These are phyloP conservation scores for Aureobasidium sp. DNA, from an alignment of 2,329 filamentous ascomycete species.

Conservation along the genomic window DNA sequence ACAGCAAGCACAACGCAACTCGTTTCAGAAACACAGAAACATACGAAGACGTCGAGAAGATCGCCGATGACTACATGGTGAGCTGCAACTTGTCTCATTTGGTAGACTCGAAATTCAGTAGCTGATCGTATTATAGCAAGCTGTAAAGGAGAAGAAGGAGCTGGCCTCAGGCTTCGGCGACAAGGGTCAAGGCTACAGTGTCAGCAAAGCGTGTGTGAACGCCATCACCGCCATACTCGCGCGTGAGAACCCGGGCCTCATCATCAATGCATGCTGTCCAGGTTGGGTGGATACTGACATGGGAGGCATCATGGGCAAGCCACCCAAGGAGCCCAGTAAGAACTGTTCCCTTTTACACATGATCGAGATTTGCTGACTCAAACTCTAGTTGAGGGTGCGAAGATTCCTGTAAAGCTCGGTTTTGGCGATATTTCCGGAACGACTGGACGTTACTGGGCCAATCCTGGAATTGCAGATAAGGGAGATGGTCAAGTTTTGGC, in stretches of 20 bases:
- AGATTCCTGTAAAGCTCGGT: constrained; percentile 27
- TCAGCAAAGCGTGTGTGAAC: constrained; percentile 28
- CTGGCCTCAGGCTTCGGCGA: constrained; percentile 20
- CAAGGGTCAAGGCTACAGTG: constrained; percentile 22
- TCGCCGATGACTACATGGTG: constrained; percentile 24
- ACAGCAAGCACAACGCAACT: constrained; percentile 19
- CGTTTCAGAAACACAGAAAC: constrained; percentile 19
- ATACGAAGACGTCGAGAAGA: constrained; percentile 20
- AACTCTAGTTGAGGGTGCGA: constrained; percentile 25
- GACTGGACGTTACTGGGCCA: constrained; percentile 29
- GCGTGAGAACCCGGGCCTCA: constrained; percentile 19
- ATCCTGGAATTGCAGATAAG: constrained; percentile 23
- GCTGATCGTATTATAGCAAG: constrained; percentile 9
- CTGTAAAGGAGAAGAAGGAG: constrained; percentile 19
- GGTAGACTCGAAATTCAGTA: background rate
- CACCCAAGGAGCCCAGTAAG: constrained; percentile 22
- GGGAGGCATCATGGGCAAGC: constrained; percentile 23
- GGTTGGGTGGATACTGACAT: constrained; percentile 30
- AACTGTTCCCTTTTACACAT: background rate
- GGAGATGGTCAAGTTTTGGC: constrained; percentile 24
- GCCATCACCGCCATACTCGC: constrained; percentile 26
- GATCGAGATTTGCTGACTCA: background rate
- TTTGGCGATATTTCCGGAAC: constrained; percentile 26
- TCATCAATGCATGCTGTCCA: constrained; percentile 30
- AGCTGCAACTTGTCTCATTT: background rate